Evolutionary conservation across 495 filamentous ascomycete species (phyloP).

Genomic region (Hypoxylon trugodes): DNA sequence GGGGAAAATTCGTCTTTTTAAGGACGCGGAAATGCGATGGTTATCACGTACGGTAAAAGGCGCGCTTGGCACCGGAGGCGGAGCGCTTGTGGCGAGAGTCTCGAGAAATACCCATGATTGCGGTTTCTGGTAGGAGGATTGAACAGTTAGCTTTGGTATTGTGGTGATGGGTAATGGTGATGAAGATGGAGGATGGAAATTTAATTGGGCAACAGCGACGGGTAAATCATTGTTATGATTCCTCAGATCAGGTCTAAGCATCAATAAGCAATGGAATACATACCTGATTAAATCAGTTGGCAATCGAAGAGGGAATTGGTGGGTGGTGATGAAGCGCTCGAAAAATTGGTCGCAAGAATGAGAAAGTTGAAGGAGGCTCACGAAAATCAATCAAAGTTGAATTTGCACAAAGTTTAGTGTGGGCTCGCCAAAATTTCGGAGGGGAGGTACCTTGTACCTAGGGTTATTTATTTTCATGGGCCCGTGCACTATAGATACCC

Average conservation of each 20-base stretch:
- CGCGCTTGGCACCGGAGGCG: constrained; percentile 95
- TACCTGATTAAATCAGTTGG: constrained; percentile 44
- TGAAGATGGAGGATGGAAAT: constrained; percentile 5
- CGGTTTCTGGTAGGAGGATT: constrained; percentile 46
- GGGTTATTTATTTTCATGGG: constrained; percentile 29
- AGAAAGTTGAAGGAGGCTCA: constrained; percentile 28
- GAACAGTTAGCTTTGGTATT: constrained; percentile 36
- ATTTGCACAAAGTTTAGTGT: constrained; percentile 42
- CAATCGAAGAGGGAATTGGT: constrained; percentile 39
- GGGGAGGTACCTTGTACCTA: constrained; percentile 32
- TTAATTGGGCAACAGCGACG: neutral
- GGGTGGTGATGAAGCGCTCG: constrained; percentile 36
- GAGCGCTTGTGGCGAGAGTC: constrained; percentile 99
- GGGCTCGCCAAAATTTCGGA: constrained; percentile 46
- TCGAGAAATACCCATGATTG: constrained; percentile 97
- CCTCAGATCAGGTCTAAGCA: neutral
- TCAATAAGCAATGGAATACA: constrained; percentile 11
- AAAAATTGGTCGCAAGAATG: constrained; percentile 35
- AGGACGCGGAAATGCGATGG: constrained; percentile 34
- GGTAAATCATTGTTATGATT: neutral
- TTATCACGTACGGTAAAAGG: constrained; percentile 81
- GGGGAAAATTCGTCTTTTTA: constrained; percentile 17
- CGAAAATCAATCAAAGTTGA: constrained; percentile 28
- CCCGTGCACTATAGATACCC: constrained; percentile 1
- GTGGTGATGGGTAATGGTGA: too few species aligned